These are phyloP conservation scores for Botrytis squamosa DNA, from an alignment of 2,329 filamentous ascomycete genomes.

Conservation along the genomic window DNA sequence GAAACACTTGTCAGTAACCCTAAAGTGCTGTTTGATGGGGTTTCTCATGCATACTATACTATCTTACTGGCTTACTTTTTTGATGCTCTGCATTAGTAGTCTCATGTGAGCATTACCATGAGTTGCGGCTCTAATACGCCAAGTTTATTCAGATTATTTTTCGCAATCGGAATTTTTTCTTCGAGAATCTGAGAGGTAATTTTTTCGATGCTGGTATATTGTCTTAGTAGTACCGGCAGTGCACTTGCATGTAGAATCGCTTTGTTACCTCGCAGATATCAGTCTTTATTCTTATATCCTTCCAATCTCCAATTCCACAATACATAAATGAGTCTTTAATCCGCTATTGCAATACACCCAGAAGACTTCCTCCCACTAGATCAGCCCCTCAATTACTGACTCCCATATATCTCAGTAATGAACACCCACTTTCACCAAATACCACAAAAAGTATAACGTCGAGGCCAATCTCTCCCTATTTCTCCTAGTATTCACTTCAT, in stretches of 20 bases:
- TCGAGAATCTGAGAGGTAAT: not conserved
- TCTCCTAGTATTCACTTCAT: not conserved
- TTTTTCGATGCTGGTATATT: not conserved
- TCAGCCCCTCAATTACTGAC: not conserved
- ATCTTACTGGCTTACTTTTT: not conserved
- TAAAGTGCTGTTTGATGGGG: not conserved
- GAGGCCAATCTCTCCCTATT: fast-evolving
- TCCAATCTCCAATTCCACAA: not conserved
- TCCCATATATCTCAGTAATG: not conserved
- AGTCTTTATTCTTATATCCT: not conserved
- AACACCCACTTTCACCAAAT: not conserved
- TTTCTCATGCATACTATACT: not conserved
- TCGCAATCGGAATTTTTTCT: not conserved
- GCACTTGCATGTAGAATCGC: fast-evolving
- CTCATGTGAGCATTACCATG: not conserved
- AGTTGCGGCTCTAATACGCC: not conserved
- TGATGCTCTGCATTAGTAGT: not conserved
- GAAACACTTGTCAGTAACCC: not conserved
- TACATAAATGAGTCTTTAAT: not conserved
- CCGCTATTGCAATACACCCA: fast-evolving
- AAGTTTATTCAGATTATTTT: too few species aligned
- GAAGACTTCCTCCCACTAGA: fast-evolving
- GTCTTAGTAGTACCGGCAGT: not conserved
- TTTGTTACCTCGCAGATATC: not conserved
- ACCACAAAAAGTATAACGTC: not conserved